Evolutionary conservation across 2,329 filamentous ascomycete genomes (phyloP).

Genomic region (Monosporascus sp.): DNA sequence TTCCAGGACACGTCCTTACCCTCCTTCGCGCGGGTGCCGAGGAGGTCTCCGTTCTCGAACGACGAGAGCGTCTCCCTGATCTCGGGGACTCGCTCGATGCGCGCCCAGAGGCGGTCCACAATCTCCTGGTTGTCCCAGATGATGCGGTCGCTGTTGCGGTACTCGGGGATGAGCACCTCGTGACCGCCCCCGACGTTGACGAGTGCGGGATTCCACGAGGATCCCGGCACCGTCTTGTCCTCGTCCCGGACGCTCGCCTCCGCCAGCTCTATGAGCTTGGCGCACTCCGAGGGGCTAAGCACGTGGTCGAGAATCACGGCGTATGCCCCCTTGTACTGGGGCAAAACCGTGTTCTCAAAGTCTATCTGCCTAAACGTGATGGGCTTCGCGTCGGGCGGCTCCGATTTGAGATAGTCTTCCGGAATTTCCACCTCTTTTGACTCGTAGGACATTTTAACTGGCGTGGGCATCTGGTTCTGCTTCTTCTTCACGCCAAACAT

Average conservation of each 20-base stretch:
- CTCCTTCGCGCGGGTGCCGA: constrained; percentile 28
- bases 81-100: constrained; percentile 43
- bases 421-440: constrained; percentile 37
- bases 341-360: constrained; percentile 45
- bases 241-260: constrained; percentile 48
- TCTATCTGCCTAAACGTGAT: constrained; percentile 47
- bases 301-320: constrained; percentile 61
- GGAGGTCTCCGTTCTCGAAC: constrained; percentile 24
- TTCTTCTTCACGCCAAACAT: neutral
- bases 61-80: constrained; percentile 35
- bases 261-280: constrained; percentile 43
- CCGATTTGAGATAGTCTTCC: constrained; percentile 38
- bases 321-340: constrained; percentile 48
- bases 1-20: constrained; percentile 28
- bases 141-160: constrained; percentile 69
- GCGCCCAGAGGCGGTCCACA: constrained; percentile 56
- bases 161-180: constrained; percentile 52
- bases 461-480: constrained; percentile 4
- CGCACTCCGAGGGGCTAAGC: constrained; percentile 60
- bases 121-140: constrained; percentile 65
- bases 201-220: constrained; percentile 62
- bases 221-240: constrained; percentile 23
- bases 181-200: constrained; percentile 59
- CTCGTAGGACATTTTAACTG: constrained; percentile 26
- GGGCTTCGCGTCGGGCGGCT: constrained; percentile 36